Evolutionary conservation across 805 yeast species (phyloP).

Genomic region (Saccharomycopsis microspora): DNA sequence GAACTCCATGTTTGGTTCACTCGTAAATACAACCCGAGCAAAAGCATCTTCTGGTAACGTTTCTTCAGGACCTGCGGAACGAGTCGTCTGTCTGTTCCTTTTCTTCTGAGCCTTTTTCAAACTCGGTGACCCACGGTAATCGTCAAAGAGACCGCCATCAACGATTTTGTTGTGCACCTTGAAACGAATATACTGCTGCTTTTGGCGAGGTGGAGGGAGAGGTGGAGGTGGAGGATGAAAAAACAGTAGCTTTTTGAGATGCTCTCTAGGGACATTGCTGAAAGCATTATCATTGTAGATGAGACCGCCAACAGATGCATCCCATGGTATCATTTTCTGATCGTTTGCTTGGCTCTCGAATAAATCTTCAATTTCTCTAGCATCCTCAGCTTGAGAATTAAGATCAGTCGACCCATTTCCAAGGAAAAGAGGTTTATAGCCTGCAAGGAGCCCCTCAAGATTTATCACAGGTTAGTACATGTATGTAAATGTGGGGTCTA

Average conservation of each 20-base stretch:
- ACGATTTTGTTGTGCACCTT: conserved; percentile 24
- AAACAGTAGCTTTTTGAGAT: conserved; percentile 27
- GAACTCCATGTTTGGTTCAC: conserved; percentile 3
- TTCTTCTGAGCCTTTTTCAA: conserved; percentile 12
- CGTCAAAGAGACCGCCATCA: conserved; percentile 21
- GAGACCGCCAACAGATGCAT: conserved; percentile 27
- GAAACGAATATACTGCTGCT: conserved; percentile 41
- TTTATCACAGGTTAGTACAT: conserved; percentile 6
- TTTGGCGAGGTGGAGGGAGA: conserved; percentile 51
- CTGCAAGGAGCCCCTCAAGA: conserved; percentile 32
- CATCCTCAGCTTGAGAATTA: not conserved
- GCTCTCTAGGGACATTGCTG: conserved; percentile 26
- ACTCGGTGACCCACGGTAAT: conserved; percentile 17
- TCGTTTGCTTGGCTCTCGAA: conserved; percentile 14
- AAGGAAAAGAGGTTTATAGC: conserved; percentile 33
- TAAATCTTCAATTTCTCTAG: not conserved
- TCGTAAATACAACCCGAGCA: not conserved
- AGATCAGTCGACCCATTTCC: conserved; percentile 19
- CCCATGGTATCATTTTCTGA: conserved; percentile 28
- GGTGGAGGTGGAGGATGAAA: conserved; percentile 27
- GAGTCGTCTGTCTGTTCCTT: not conserved
- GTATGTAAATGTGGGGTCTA: not conserved
- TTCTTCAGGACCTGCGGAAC: not conserved
- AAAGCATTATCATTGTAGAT: conserved; percentile 24
- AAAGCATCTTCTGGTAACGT: not conserved